phyloP scores from a whole-genome alignment of 1,139 yeast species.

The Suhomyces ambrosiae region DNA sequence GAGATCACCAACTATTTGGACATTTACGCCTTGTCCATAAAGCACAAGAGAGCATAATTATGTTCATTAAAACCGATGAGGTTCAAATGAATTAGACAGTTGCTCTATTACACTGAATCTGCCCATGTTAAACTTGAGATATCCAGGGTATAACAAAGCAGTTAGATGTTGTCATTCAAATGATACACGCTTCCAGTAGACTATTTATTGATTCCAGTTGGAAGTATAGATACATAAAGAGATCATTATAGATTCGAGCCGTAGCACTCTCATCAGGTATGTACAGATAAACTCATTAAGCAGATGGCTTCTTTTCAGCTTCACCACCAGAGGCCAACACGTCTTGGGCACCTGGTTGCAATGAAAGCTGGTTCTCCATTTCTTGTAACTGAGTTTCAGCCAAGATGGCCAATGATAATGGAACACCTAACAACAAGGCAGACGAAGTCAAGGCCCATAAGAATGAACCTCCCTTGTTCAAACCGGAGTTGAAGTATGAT shows the following conservation, averaged over 20 bases:
- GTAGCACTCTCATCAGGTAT: slow-evolving; percentile 10
- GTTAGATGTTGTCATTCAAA: not conserved
- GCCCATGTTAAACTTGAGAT: no score
- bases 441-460: slow-evolving; percentile 88
- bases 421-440: slow-evolving; percentile 86
- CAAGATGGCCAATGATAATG: slow-evolving; percentile 83
- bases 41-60: slow-evolving; percentile 64
- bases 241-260: slow-evolving; percentile 12
- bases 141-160: no score
- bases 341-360: slow-evolving; percentile 84
- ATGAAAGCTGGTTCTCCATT: slow-evolving; percentile 88
- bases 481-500: slow-evolving; percentile 45
- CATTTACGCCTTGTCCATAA: slow-evolving; percentile 81
- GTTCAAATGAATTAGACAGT: not conserved
- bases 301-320: slow-evolving; percentile 36
- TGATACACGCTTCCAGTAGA: not conserved
- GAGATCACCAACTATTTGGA: slow-evolving; percentile 85
- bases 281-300: slow-evolving; percentile 14
- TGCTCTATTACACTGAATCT: not conserved
- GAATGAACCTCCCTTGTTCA: slow-evolving; percentile 67
- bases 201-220: slow-evolving; percentile 2
- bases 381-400: slow-evolving; percentile 93
- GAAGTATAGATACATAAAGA: slow-evolving; percentile 11
- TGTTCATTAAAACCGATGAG: not conserved
- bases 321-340: slow-evolving; percentile 71